Base-by-base conservation (phyloP, 2,329 filamentous ascomycete species). In the Lasiodiplodia sp. region DNA sequence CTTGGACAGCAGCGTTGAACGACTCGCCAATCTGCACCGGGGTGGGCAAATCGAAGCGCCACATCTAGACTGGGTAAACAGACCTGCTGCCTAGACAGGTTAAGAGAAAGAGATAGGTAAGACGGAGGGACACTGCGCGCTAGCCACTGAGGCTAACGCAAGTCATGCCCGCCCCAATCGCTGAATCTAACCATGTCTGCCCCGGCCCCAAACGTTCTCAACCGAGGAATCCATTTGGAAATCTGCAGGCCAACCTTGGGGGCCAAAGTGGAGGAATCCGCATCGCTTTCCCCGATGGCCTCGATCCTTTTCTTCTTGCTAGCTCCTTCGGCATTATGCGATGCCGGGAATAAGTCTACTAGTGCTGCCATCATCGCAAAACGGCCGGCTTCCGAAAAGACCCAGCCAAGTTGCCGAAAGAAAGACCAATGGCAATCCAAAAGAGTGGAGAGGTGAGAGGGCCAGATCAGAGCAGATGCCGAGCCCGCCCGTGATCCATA, bases 11-110 rank as follows among this genome's bases (percentile, higher is more conserved):
- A 28, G 28, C 16, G 18, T 10, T 47, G 23, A 25, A 55, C 52
- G 52, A 55, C 52, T 55, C 52, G 52, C 25, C 40, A 47, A 47
- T 47, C 40, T 47, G 40, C 40, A 47, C 40, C 40, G 40, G 49
- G 23, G 21, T 18, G 52, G 25, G 25, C 49, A 12, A 8, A 31
- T 31, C 23, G 52, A 53, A 25, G 25, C 51, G 51, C 52, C 52
- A 56, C 52, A 56, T 31, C 53, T 18, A 57, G 52, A 57, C 28
- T 28, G 28, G 28, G 28, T 28, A 28, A 28, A 28, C 28, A 5
- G 8, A 38, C 18, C 7, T n/a, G 14, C 53, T 31, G 34, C 16
- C 23, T 12, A 57, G 53, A 28, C 18, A 8, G 28, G 25, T 21
- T 25, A 23, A 21, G 52, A 14, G 51, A 25, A 23, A 21, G 25